Conservation (phyloP, 352 stramenopile genomes). For the Phytophthora cactorum region DNA sequence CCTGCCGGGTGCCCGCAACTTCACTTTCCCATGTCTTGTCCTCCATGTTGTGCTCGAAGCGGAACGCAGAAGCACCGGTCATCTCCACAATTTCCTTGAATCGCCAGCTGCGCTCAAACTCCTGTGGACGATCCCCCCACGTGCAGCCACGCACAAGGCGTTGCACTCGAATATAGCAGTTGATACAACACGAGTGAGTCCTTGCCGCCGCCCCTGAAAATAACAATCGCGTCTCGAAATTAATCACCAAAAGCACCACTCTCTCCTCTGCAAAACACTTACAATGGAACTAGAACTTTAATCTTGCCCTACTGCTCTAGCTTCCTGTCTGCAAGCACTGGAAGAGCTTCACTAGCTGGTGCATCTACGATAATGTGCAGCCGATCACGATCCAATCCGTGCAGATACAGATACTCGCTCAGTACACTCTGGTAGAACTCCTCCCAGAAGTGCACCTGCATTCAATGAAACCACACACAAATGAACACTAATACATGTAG, state of each 20-base stretch:
- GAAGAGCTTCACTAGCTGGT: constrained; percentile 14
- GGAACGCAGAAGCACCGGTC: constrained; percentile 28
- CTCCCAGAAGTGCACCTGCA: constrained; percentile 44
- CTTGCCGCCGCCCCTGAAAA: constrained; percentile 42
- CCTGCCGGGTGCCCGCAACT: constrained; percentile 36
- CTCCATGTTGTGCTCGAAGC: constrained; percentile 44
- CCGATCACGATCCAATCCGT: constrained; percentile 42
- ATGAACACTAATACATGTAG: too few species aligned
- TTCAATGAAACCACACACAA: neutral
- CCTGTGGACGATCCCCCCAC: constrained; percentile 40
- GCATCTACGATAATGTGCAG: constrained; percentile 36
- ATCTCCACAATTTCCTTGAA: constrained; percentile 40
- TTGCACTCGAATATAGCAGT: constrained; percentile 31
- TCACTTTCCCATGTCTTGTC: constrained; percentile 38
- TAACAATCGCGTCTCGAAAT: neutral
- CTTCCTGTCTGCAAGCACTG: constrained; percentile 29
- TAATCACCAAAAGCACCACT: neutral
- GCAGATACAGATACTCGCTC: constrained; percentile 46
- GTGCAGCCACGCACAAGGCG: constrained; percentile 39
- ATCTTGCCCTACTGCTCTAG: constrained; percentile 24
- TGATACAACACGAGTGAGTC: constrained; percentile 48
- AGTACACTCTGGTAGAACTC: constrained; percentile 52
- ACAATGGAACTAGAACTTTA: constrained; percentile 43
- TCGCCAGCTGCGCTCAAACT: constrained; percentile 44
- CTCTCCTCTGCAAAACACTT: constrained; percentile 11